These are phyloP conservation scores for Chenopodium album DNA, from an alignment of 148 eudicot genomes.

Conservation along the genomic window DNA sequence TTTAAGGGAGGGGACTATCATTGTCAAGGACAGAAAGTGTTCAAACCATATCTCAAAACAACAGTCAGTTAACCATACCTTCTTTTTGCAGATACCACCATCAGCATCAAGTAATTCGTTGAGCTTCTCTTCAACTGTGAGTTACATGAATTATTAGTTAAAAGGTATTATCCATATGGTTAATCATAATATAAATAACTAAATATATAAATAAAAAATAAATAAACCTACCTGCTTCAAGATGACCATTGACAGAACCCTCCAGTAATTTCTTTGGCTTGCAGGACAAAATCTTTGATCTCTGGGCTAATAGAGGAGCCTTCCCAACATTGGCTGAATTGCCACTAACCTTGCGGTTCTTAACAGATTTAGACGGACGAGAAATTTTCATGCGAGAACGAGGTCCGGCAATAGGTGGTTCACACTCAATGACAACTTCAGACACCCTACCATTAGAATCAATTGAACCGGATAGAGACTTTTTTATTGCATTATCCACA, in stretches of 20 bases:
- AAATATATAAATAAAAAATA: background rate
- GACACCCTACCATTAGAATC: conserved; percentile 37
- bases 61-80: conserved; percentile 37
- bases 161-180: background rate
- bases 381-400: conserved; percentile 46
- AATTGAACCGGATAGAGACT: conserved; percentile 30
- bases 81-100: conserved; percentile 92
- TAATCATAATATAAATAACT: background rate
- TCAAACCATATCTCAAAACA: background rate
- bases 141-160: background rate
- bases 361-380: conserved; percentile 44
- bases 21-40: background rate
- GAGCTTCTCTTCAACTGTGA: conserved; percentile 79
- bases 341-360: conserved; percentile 46
- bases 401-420: conserved; percentile 30
- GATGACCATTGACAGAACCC: conserved; percentile 46
- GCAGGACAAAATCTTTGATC: conserved; percentile 32
- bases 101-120: conserved; percentile 77
- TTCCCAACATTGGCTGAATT: conserved; percentile 33
- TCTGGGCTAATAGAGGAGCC: conserved; percentile 36
- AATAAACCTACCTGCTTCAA: conserved; percentile 63
- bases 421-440: conserved; percentile 36
- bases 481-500: conserved; percentile 17
- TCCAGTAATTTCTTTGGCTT: conserved; percentile 59
- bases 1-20: background rate